Percentiles rank a stretch among this genome's conserved stretches.
Evolutionary conservation across 1,139 yeast species (phyloP).

Genomic region (Kodamaea sp.): DNA sequence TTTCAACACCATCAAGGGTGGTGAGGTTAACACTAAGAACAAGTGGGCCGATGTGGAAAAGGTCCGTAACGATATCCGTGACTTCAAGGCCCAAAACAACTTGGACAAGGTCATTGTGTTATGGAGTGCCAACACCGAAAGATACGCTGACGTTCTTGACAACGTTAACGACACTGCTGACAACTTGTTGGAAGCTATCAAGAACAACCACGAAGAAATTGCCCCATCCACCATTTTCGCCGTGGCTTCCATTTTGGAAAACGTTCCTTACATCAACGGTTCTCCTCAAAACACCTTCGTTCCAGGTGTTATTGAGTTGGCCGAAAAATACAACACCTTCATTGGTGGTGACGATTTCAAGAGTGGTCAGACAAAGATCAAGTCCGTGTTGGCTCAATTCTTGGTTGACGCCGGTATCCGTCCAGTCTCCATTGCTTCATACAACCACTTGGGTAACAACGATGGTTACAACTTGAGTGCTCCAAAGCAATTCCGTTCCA

Average conservation of each 20-base stretch:
- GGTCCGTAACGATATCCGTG: conserved; percentile 79
- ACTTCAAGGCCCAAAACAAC: conserved; percentile 69
- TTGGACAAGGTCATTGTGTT: conserved; percentile 87
- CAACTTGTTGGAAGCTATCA: conserved; percentile 71
- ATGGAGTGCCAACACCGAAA: conserved; percentile 98
- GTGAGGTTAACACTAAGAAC: conserved; percentile 54
- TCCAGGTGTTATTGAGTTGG: conserved; percentile 90
- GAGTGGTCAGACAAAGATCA: conserved; percentile 94
- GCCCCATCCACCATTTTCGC: conserved; percentile 93
- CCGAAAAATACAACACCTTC: conserved; percentile 72
- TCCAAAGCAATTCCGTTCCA: conserved; percentile 90
- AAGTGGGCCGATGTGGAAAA: conserved; percentile 92
- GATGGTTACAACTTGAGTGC: conserved; percentile 93
- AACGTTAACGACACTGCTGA: conserved; percentile 91
- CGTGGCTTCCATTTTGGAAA: conserved; percentile 86
- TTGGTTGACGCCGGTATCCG: conserved; percentile 97
- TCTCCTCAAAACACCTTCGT: conserved; percentile 97
- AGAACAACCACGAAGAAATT: conserved; percentile 77
- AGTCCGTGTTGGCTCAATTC: conserved; percentile 93
- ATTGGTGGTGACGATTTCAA: conserved; percentile 98
- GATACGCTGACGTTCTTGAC: conserved; percentile 74
- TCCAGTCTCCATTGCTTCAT: conserved; percentile 91
- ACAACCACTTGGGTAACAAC: conserved; percentile 95
- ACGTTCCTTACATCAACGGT: conserved; percentile 89
- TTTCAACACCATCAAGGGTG: conserved; percentile 56